A percentile compares a stretch with the other conserved stretches of the same genome.
Evolutionary conservation across 148 eudicot genomes (phyloP).

Genomic region (Persicaria tinctoria): DNA sequence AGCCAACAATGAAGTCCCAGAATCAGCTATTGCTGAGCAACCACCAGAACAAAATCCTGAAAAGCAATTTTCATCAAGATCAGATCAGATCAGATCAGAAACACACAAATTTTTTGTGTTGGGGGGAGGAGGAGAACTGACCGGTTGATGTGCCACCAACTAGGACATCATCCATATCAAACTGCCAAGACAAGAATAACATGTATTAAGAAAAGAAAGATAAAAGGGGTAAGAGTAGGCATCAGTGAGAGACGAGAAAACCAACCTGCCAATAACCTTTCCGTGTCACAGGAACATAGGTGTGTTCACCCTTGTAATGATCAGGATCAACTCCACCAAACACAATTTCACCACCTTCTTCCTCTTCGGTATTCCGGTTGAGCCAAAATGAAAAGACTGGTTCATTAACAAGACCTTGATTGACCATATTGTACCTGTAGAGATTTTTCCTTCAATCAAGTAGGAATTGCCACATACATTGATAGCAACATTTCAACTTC

Average conservation of each 20-base stretch:
- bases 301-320: slow-evolving; percentile 80
- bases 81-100: background rate
- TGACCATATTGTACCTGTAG: slow-evolving; percentile 78
- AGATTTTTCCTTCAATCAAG: background rate
- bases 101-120: background rate
- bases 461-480: background rate
- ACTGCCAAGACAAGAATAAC: slow-evolving; percentile 33
- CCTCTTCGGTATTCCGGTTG: slow-evolving; percentile 63
- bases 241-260: slow-evolving; percentile 10
- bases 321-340: slow-evolving; percentile 78
- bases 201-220: background rate
- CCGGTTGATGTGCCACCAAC: slow-evolving; percentile 66
- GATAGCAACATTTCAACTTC: background rate
- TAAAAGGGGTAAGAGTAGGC: too few species aligned
- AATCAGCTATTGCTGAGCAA: slow-evolving; percentile 93
- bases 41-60: slow-evolving; percentile 76
- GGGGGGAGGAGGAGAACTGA: slow-evolving; percentile 16
- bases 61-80: slow-evolving; percentile 4
- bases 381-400: slow-evolving; percentile 92
- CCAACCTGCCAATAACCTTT: slow-evolving; percentile 96
- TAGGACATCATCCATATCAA: slow-evolving; percentile 79
- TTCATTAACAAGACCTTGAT: slow-evolving; percentile 69
- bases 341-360: slow-evolving; percentile 84
- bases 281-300: slow-evolving; percentile 69
- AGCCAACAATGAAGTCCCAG: slow-evolving; percentile 92